Base-by-base conservation (phyloP, 495 filamentous ascomycete species). In the Opeltia flavorubescens region DNA sequence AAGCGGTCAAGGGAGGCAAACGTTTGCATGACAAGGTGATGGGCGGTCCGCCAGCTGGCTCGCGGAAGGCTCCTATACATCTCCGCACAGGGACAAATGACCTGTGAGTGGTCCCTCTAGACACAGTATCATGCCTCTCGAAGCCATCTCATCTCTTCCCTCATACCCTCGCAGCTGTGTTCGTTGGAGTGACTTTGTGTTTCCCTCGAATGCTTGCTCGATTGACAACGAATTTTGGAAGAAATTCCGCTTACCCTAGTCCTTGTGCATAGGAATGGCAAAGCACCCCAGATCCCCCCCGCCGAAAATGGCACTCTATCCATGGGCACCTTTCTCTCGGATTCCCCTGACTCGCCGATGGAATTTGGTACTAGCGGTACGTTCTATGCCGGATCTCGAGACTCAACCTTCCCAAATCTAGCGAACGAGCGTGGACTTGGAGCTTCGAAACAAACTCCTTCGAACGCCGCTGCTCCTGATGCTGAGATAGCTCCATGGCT, bases 1-100 rank as follows among this genome's bases (percentile, higher is more conserved):
- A 65, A 60, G 65, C 67, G 24, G 66, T 60, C 26, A 60, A 57
- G 31, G 55, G 59, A 38, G 69, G 67, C 52, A 66, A 58, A 49
- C 51, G 60, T 24, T 66, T 68, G n/a, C 67, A 72, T 41, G 66
- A 68, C 25, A 72, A 65, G 4, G 56, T 72, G 23, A 66, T 57
- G 48, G 65, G 67, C 28, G 53, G 46, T 29, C 26, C 49, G 54
- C 30, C 50, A 50, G 43, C 55, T 47, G 47, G 48, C 48, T 34
- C 58, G 21, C 41, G 43, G 29, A 52, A 41, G 33, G 43, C 34
- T 21, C 46, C 46, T 23, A 43, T 47, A 15, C 50, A 40, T 11
- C 28, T 55, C 15, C 42, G 55, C 9, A 59, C 58, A 13, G 47
- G 59, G 28, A 63, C 53, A 21, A 58, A 55, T 48, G 60, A 66